These are phyloP conservation scores for Arthrobotrys iridis DNA, from an alignment of 2,329 filamentous ascomycete species.

Conservation along the genomic window DNA sequence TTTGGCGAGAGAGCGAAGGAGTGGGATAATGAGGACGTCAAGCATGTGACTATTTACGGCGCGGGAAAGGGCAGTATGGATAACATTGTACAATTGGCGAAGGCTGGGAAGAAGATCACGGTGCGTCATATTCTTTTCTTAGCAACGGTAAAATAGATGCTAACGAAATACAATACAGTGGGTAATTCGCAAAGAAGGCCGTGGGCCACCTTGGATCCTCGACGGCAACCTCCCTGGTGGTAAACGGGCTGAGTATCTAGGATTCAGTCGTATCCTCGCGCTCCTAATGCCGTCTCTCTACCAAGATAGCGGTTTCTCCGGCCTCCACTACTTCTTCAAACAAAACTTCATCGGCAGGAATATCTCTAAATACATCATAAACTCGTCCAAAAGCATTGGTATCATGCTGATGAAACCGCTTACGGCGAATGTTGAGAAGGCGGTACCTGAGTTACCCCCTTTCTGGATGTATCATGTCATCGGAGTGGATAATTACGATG, in stretches of 20 bases:
- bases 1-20: slow-evolving; percentile 62
- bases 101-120: slow-evolving; percentile 67
- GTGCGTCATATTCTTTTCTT: slow-evolving; percentile 1
- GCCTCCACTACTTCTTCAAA: slow-evolving; percentile 53
- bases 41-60: slow-evolving; percentile 68
- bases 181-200: slow-evolving; percentile 69
- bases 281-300: slow-evolving; percentile 43
- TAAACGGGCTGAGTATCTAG: slow-evolving; percentile 29
- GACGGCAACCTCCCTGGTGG: slow-evolving; percentile 54
- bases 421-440: slow-evolving; percentile 20
- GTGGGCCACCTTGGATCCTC: slow-evolving; percentile 68
- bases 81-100: slow-evolving; percentile 69
- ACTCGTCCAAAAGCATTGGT: slow-evolving; percentile 19
- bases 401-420: slow-evolving; percentile 33
- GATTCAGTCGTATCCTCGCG: slow-evolving; percentile 32
- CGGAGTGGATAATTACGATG: slow-evolving; percentile 48
- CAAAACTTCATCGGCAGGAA: slow-evolving; percentile 33
- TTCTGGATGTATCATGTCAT: slow-evolving; percentile 54
- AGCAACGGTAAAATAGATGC: background rate
- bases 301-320: slow-evolving; percentile 47
- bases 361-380: slow-evolving; percentile 38
- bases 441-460: slow-evolving; percentile 31
- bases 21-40: slow-evolving; percentile 60
- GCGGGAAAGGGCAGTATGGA: slow-evolving; percentile 73
- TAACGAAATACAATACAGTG: slow-evolving; percentile 59